Evolutionary conservation across 495 filamentous ascomycete species (phyloP), one percentile per base, ranked within the genome.

Genomic region (Tuber borchii): DNA sequence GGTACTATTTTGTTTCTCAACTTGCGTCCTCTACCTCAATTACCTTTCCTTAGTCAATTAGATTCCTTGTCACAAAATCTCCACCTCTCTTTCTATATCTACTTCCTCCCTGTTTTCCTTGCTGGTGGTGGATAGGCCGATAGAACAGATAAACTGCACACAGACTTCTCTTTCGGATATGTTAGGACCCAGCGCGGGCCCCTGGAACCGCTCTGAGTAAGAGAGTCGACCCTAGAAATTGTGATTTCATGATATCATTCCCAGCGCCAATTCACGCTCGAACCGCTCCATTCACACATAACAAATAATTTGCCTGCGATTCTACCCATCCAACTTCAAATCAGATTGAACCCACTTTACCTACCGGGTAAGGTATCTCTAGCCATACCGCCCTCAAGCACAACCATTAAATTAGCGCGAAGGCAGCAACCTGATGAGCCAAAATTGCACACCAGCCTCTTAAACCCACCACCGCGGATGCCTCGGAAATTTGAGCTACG

Each of bases 231-330:
- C 17, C 17, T 6, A 19, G 17, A 20, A 2, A 7, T 6, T 48
- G 16, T 7, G 17, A 20, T 6, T 48, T 19, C 45, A 3, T 20
- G 17, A 20, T 20, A 16, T 7, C 6, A n/a, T 51, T n/a, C 8
- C 46, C 20, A 1, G 7, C 8, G 22, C 1, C 0, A n/a, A n/a
- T 22, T 10, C 8, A 1, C 19, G 1, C 20, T n/a, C 0, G 6
- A 22, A 8, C 8, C 19, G 3, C 20, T 37, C 22, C 7, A 51
- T n/a, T 0, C 20, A n/a, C 46, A 2, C 20, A 0, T 0, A n/a
- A 51, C 22, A 20, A 48, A 48, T 48, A 1, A 40, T 40, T 40
- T 40, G 0, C 17, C 1, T 22, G 6, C 46, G 0, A 22, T 20
- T 1, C 46, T n/a, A 9, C 20, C 2, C 1, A 51, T n/a, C 20